Conservation (phyloP, 202 grass and related monocot genomes). For the Eragrostis tef region DNA sequence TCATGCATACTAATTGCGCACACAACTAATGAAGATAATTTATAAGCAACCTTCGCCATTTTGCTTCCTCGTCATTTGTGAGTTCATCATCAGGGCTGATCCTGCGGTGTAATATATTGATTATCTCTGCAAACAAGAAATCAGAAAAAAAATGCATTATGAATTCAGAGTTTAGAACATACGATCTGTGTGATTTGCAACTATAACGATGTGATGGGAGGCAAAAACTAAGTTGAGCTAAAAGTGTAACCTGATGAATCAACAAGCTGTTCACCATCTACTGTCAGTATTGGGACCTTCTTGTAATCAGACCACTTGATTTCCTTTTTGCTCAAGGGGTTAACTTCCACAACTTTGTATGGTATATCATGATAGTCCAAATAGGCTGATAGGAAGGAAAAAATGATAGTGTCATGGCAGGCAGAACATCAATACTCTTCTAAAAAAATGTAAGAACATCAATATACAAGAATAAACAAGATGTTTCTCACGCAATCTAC, state of each 20-base stretch:
- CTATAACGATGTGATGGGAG: conserved; percentile 13
- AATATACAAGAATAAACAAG: conserved; percentile 13
- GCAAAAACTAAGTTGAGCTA: not conserved
- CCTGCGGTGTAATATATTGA: conserved; percentile 68
- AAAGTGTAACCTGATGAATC: conserved; percentile 81
- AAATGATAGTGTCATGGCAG: conserved; percentile 20
- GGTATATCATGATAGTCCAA: conserved; percentile 96
- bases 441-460: not conserved
- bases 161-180: conserved; percentile 10
- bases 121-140: conserved; percentile 70
- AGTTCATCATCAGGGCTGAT: conserved; percentile 53
- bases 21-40: conserved; percentile 1
- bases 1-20: not conserved
- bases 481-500: conserved; percentile 18
- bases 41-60: conserved; percentile 75
- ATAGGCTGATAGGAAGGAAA: conserved; percentile 69
- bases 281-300: conserved; percentile 95
- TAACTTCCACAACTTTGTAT: conserved; percentile 98
- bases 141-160: conserved; percentile 25
- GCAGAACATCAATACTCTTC: not conserved
- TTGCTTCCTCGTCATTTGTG: conserved; percentile 68
- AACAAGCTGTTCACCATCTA: conserved; percentile 81
- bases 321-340: conserved; percentile 97
- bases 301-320: conserved; percentile 99
- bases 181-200: conserved; percentile 14